Conservation (phyloP, 305 asterid genomes). For the Solanum hybrid region DNA sequence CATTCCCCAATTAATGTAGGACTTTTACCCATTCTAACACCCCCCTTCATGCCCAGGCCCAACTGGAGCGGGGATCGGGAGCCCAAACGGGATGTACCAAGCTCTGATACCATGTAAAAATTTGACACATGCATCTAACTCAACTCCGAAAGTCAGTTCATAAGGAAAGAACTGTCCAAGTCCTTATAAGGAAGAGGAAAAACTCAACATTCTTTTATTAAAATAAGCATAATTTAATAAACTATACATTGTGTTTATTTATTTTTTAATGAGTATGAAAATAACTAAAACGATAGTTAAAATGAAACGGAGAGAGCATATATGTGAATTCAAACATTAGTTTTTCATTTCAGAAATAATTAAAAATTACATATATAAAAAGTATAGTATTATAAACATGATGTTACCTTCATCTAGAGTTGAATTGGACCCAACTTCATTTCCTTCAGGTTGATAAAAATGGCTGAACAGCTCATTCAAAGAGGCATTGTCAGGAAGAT, state of each 20-base stretch:
- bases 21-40: neutral
- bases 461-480: neutral
- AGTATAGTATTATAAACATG: neutral
- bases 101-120: neutral
- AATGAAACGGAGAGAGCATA: neutral
- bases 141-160: neutral
- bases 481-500: neutral
- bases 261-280: neutral
- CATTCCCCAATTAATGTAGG: neutral
- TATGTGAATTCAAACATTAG: neutral
- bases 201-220: neutral
- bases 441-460: neutral
- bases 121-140: rapidly evolving
- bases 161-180: rapidly evolving
- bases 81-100: neutral
- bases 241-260: neutral
- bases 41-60: neutral
- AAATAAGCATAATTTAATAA: neutral
- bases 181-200: neutral
- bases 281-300: neutral
- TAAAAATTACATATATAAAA: neutral
- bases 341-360: neutral
- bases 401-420: neutral
- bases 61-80: neutral
- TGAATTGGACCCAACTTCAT: neutral